phyloP scores from a whole-genome alignment of 495 filamentous ascomycete species.

The Aspergillus hancockii region DNA sequence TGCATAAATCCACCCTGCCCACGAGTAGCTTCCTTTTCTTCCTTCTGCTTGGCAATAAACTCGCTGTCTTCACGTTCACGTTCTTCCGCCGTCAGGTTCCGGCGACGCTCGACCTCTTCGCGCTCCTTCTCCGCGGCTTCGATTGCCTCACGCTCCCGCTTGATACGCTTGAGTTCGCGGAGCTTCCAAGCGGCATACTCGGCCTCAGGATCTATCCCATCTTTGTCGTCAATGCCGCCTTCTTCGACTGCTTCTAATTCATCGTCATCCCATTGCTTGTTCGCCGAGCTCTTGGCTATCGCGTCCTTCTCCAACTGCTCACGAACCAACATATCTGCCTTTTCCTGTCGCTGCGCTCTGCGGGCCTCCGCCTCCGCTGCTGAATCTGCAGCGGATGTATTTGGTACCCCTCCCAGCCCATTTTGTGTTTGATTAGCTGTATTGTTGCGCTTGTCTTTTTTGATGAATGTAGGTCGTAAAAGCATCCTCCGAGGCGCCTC shows the following conservation, averaged over 20 bases:
- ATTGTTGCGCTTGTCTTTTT: slow-evolving; percentile 69
- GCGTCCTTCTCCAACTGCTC: slow-evolving; percentile 82
- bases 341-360: slow-evolving; percentile 56
- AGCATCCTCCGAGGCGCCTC: slow-evolving; percentile 75
- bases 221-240: slow-evolving; percentile 78
- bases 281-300: slow-evolving; percentile 71
- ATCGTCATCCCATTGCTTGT: slow-evolving; percentile 86
- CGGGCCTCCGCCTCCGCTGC: slow-evolving; percentile 59
- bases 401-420: slow-evolving; percentile 24
- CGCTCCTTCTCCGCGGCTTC: slow-evolving; percentile 81
- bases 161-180: slow-evolving; percentile 83
- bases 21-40: slow-evolving; percentile 75
- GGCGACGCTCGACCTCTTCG: slow-evolving; percentile 85
- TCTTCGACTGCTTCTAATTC: slow-evolving; percentile 59
- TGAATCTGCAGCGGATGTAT: slow-evolving; percentile 45
- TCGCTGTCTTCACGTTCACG: slow-evolving; percentile 82
- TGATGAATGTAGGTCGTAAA: slow-evolving; percentile 87
- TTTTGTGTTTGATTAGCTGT: slow-evolving; percentile 17
- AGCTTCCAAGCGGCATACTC: slow-evolving; percentile 94
- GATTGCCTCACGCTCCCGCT: slow-evolving; percentile 81
- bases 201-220: slow-evolving; percentile 83
- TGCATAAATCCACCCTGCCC: slow-evolving; percentile 92
- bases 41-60: slow-evolving; percentile 75
- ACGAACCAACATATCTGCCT: slow-evolving; percentile 77
- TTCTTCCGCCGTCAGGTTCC: slow-evolving; percentile 84